Evolutionary conservation across 1,284 basidiomycete genomes (phyloP).

Genomic region (Austropuccinia psidii): DNA sequence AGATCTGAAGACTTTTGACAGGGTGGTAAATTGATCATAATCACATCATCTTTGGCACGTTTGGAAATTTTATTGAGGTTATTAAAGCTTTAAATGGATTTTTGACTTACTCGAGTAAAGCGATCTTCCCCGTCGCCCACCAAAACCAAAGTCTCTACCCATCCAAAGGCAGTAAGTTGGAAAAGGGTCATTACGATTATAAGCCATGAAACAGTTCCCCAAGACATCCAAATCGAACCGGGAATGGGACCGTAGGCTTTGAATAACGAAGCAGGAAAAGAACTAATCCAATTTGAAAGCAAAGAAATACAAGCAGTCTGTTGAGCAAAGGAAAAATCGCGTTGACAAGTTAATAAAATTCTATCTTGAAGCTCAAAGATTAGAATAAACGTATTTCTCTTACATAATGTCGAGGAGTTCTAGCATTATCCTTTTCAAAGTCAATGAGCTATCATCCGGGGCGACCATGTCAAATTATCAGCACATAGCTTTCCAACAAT

Average conservation of each 20-base stretch:
- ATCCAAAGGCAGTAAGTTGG: constrained; percentile 26
- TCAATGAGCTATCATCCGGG: constrained; percentile 8
- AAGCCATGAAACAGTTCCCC: constrained; percentile 32
- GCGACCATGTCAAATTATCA: background rate
- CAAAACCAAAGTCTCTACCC: constrained; percentile 26
- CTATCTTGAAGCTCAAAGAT: background rate
- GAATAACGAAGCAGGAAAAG: constrained; percentile 32
- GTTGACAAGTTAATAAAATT: background rate
- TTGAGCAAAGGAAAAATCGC: background rate
- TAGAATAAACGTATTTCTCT: background rate
- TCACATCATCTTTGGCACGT: no score
- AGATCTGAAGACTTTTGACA: constrained; percentile 20
- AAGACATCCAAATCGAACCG: constrained; percentile 31
- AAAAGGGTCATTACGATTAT: constrained; percentile 16
- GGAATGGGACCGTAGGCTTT: constrained; percentile 1
- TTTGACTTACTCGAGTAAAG: constrained; percentile 18
- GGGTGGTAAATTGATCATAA: no score
- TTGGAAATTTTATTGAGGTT: no score
- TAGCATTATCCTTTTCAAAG: constrained; percentile 24
- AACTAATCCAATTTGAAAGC: constrained; percentile 25
- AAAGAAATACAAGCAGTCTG: constrained; percentile 32
- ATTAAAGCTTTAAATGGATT: no score
- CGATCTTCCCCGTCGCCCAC: constrained; percentile 22
- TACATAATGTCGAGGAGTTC: constrained; percentile 30
- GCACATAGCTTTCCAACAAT: background rate